Evolutionary conservation across 495 filamentous ascomycete species (phyloP), one percentile per base, ranked within the genome.

Genomic region (Darksidea phi): DNA sequence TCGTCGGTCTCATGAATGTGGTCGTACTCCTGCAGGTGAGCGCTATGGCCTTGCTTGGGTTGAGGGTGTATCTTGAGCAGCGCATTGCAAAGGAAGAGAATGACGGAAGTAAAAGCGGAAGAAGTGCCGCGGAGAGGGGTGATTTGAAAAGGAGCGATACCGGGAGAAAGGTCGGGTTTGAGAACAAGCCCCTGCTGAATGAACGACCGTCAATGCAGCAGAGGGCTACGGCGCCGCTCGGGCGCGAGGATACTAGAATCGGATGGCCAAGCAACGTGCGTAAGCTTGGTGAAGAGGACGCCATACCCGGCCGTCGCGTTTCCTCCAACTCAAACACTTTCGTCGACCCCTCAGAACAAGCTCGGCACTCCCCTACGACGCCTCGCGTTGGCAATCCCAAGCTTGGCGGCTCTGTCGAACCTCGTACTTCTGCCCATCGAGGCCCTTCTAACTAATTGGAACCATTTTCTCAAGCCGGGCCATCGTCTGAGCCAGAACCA

Each of bases 11-110:
- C 4, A 13, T 46, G 1, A 52, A n/a, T 1, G 34, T 24, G 1
- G 8, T 60, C 24, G n/a, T 47, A 2, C 49, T 52, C 23, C 2
- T 41, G 15, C 57, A 60, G 23, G 17, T 60, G 12, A 36, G 57
- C 36, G 48, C 57, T 1, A 45, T 36, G 8, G 49, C 46, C 34
- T 10, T 60, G 6, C 24, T 60, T 4, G 57, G 48, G 4, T 36
- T 60, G 6, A 32, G 57, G 10, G 17, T 41, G 1, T 60, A 47
- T 37, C 23, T 60, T 12, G 57, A 60, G 36, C 47, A 45, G 12
- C 47, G 57, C 36, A 53, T 60, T 36, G 48, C 48, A 4, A 32
- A 32, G 28, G 10, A 4, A 10, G 28, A 32, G 28, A 32, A 32
- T 4, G 4, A 4, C 4, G 28, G 10, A 10, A 10, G 10, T 3